These are phyloP conservation scores for Blumeria hordei DNA, from an alignment of 2,329 filamentous ascomycete species.

Conservation along the genomic window DNA sequence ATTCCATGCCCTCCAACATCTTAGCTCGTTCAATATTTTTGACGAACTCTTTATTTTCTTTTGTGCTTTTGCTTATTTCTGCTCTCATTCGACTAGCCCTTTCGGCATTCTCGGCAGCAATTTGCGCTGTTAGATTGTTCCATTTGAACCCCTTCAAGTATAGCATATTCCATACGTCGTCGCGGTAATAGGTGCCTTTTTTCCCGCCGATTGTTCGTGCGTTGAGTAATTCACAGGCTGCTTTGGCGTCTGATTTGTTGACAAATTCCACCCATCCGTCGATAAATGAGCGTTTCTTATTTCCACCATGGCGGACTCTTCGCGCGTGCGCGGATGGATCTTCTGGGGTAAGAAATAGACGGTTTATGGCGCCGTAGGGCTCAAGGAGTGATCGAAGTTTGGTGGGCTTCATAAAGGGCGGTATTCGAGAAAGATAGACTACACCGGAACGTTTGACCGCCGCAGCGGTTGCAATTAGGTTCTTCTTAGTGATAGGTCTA, in stretches of 20 bases:
- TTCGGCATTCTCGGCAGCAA: conserved; percentile 61
- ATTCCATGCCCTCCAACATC: conserved; percentile 51
- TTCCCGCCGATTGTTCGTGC: conserved; percentile 59
- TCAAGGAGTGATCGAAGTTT: conserved; percentile 54
- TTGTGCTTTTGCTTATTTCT: conserved; percentile 50
- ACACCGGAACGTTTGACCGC: conserved; percentile 54
- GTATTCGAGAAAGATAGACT: conserved; percentile 61
- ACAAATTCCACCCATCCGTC: conserved; percentile 77
- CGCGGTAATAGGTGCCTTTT: conserved; percentile 61
- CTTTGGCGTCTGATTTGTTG: conserved; percentile 51
- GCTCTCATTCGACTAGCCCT: conserved; percentile 49
- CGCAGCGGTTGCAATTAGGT: conserved; percentile 37
- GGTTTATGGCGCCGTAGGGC: conserved; percentile 51
- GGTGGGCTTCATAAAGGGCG: conserved; percentile 68
- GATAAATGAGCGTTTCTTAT: conserved; percentile 59
- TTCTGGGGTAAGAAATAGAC: conserved; percentile 59
- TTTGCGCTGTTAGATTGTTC: conserved; percentile 50
- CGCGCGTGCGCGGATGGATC: conserved; percentile 39
- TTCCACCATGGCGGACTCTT: conserved; percentile 49
- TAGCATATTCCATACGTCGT: conserved; percentile 67
- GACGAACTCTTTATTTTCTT: conserved; percentile 63
- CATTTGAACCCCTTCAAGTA: conserved; percentile 74
- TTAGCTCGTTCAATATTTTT: conserved; percentile 58
- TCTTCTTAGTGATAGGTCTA: conserved; percentile 37
- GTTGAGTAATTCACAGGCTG: conserved; percentile 53